Evolutionary conservation across 805 yeast genomes (phyloP), one percentile per base, ranked within the genome.

Genomic region (Kazachstania psychrophila): DNA sequence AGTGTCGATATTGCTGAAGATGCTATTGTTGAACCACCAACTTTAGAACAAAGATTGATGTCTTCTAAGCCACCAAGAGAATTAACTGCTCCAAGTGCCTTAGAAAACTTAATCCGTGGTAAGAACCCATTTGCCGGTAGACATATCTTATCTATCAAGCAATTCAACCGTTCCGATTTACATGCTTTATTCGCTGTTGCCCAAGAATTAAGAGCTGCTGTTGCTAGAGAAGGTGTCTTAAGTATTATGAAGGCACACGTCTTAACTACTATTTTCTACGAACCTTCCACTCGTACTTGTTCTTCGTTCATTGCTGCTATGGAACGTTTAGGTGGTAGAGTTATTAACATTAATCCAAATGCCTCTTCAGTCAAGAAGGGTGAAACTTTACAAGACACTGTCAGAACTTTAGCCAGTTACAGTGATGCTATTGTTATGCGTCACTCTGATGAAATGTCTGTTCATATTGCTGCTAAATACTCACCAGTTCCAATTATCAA

Each of bases 291-390:
- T 27, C 77, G 99, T 66, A 92, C 99, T 23, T 77, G 94, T 14
- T 78, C 96, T 16, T 92, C 97, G 1, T 94, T 94, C 60, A 95
- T 92, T 61, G 96, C 96, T 52, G 99, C 99, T 42, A 92, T 92
- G 98, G 97, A 92, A 71, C 83, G 99, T 68, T 72, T 92, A 52
- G 99, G 99, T 62, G 99, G 99, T 58, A 77, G 95, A 64, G 95
- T 87, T 49, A 83, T 94, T 48, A 74, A 94, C 38, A 82, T 92
- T 46, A 72, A 83, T 44, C 82, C 92, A 42, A 77, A 74, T 46
- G 72, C 87, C 23, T 88, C 97, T n/a, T 85, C 96, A 17, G 96
- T 88, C 34, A 84, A 86, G 69, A 92, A 92, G 72, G 99, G 99
- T 49, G 99, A 92, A 71, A 83, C 96, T 31, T 71, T 92, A 56